phyloP scores from a whole-genome alignment of 805 yeast genomes.

The Metschnikowia gruessii region DNA sequence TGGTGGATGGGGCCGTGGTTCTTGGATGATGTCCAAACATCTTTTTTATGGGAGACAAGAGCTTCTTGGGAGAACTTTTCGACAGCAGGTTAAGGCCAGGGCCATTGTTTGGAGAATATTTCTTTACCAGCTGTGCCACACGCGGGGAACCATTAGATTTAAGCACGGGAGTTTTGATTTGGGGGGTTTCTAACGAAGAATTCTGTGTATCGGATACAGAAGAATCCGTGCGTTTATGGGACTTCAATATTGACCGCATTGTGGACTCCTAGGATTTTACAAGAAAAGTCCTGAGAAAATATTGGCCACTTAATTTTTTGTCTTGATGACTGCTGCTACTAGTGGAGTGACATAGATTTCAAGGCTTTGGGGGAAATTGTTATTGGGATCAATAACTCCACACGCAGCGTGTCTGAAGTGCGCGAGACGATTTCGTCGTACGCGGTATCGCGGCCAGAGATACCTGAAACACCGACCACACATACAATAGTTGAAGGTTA shows the following conservation, averaged over 20 bases:
- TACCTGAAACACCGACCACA: no score
- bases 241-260: slow-evolving; percentile 21
- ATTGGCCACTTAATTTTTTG: not conserved
- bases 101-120: slow-evolving; percentile 14
- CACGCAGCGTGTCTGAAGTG: not conserved
- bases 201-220: slow-evolving; percentile 14
- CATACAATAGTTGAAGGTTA: no score
- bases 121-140: not conserved
- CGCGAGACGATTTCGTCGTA: not conserved
- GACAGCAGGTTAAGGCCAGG: slow-evolving; percentile 10
- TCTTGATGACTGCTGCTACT: not conserved
- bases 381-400: not conserved
- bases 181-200: slow-evolving; percentile 8
- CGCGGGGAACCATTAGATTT: not conserved
- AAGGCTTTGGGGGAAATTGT: not conserved
- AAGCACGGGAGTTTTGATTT: not conserved
- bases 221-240: slow-evolving; percentile 20
- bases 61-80: slow-evolving; percentile 34
- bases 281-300: not conserved
- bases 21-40: slow-evolving; percentile 25
- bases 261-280: not conserved
- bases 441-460: not conserved
- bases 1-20: slow-evolving; percentile 7
- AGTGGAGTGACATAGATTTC: not conserved
- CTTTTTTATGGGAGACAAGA: slow-evolving; percentile 37